Conservation (phyloP, 495 filamentous ascomycete genomes). For the Physcia stellaris region DNA sequence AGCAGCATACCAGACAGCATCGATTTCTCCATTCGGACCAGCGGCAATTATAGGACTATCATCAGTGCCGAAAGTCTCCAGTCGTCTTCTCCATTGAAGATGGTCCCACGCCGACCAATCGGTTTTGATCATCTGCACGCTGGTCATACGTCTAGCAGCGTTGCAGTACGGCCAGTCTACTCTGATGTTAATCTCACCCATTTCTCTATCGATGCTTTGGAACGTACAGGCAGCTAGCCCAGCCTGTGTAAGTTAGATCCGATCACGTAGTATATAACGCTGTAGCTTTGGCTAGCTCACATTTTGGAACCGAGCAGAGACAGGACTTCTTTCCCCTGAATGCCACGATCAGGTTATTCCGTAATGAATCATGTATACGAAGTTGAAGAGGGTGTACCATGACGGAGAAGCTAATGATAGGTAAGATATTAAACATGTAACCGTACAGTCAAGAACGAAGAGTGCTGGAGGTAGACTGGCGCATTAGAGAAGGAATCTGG, state of each 20-base stretch:
- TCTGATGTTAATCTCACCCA: conserved; percentile 5
- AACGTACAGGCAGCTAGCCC: conserved; percentile 57
- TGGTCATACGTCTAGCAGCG: conserved; percentile 55
- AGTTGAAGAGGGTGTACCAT: conserved; percentile 37
- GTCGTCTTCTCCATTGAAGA: conserved; percentile 62
- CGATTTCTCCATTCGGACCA: conserved; percentile 54
- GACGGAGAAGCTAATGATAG: conserved; percentile 59
- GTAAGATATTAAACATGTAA: too few relatives aligned
- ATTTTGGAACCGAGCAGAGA: conserved; percentile 78
- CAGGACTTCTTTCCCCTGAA: conserved; percentile 34
- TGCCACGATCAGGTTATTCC: background rate
- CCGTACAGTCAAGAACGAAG: too few relatives aligned
- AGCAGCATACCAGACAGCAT: conserved; percentile 52
- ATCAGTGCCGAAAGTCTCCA: conserved; percentile 65
- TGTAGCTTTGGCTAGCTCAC: too few relatives aligned
- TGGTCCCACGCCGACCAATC: conserved; percentile 48
- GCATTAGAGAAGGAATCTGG: background rate
- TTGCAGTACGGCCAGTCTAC: conserved; percentile 86
- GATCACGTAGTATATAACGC: too few relatives aligned
- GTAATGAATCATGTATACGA: background rate
- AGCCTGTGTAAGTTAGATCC: conserved; percentile 33
- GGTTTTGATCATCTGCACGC: conserved; percentile 47
- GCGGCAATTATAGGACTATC: conserved; percentile 55
- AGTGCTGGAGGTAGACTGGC: background rate
- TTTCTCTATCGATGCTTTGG: conserved; percentile 9